phyloP scores from a whole-genome alignment of 169 alveolate genomes.

The Cryptosporidium baileyi region DNA sequence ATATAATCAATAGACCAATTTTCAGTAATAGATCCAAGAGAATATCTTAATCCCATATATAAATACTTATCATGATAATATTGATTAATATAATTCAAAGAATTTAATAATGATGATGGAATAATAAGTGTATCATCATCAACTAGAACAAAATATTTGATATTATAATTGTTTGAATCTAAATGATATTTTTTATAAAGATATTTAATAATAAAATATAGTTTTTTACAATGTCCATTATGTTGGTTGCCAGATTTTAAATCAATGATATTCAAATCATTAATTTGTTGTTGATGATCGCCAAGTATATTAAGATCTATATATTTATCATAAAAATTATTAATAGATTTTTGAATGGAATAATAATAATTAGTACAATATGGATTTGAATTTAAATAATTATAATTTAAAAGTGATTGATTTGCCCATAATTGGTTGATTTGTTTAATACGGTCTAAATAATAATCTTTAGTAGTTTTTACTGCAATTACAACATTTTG shows the following conservation, averaged over 20 bases:
- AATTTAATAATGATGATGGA: conserved; percentile 40
- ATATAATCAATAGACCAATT: conserved; percentile 51
- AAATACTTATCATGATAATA: not conserved
- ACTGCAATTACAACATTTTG: conserved; percentile 39
- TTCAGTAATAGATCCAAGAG: conserved; percentile 55
- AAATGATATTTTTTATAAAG: conserved; percentile 8
- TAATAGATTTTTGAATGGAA: not conserved
- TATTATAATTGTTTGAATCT: not conserved
- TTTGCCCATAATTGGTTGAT: conserved; percentile 48
- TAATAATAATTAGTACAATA: conserved; percentile 10
- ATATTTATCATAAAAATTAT: not conserved
- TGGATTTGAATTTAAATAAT: not conserved
- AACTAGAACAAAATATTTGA: conserved; percentile 22
- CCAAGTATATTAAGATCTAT: conserved; percentile 21
- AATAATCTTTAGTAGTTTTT: conserved; percentile 33
- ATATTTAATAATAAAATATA: conserved; percentile 29
- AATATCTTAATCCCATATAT: conserved; percentile 61
- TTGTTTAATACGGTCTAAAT: conserved; percentile 5
- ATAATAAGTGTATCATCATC: conserved; percentile 56
- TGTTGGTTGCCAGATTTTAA: conserved; percentile 35
- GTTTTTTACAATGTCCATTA: conserved; percentile 43
- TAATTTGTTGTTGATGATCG: conserved; percentile 2
- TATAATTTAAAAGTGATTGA: not conserved
- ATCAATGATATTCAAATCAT: not conserved
- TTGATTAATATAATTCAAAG: not conserved